Evolutionary conservation across 345 rosid species (phyloP), one percentile per base, ranked within the genome.

Genomic region (Streptanthus diversifolius): DNA sequence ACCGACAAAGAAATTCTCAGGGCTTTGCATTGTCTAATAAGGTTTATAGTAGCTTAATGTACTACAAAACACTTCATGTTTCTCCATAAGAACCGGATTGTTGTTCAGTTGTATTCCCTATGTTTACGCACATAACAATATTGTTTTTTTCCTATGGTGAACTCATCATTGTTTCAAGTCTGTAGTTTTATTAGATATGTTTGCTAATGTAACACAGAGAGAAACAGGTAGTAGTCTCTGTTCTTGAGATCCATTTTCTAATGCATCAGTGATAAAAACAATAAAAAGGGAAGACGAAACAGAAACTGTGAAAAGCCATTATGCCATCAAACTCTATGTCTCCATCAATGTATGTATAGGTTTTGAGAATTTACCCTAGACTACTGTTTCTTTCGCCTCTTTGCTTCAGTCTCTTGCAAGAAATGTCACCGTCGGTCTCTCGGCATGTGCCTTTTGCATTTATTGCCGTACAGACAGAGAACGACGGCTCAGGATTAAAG

Each of bases 51-150:
- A 65, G 44, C 54, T 57, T 66, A 29, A 25, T 66, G 62, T 58
- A 48, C 78, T 74, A 58, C 54, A 48, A 58, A 74, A 66, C 68
- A 74, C n/a, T 48, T 57, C 35, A 57, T 66, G 58, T 35, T 66
- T 35, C 52, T 73, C 5, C 53, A 48, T 35, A 65, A 66, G 53
- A 66, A 74, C 66, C 60, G 49, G 41, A 45, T 58, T 66, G 54
- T 74, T 74, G 36, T 57, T 73, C 65, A 19, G 27, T 48, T 48
- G 27, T 48, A 1, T 11, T 22, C 8, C 30, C 13, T 8, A 17
- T 47, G 52, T 47, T 48, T 8, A 48, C 14, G 11, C 53, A 3
- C 25, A 48, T 48, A 48, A 48, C 44, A 40, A 14, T 11, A 40
- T 40, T 10, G 3, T 17, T 21, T 18, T 48, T 47, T 21, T 48